phyloP scores from a whole-genome alignment of 208 protist genomes.

The Naegleria fowleri region DNA sequence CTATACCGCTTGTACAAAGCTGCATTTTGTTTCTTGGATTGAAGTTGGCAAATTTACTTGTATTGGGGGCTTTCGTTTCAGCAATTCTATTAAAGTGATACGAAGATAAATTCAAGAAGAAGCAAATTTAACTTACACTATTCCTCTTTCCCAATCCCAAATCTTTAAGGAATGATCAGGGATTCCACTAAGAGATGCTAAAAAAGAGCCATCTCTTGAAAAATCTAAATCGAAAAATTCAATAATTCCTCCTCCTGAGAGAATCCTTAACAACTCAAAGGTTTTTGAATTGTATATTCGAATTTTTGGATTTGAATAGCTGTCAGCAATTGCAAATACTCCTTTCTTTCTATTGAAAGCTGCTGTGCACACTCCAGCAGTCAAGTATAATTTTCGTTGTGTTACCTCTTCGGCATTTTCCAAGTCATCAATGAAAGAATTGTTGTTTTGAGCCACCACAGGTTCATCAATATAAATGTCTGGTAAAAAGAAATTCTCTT shows the following conservation, averaged over 20 bases:
- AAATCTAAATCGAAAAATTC: background rate
- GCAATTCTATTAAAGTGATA: too few relatives aligned
- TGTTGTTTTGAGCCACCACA: background rate
- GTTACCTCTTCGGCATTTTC: background rate
- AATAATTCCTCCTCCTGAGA: background rate
- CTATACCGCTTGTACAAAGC: background rate
- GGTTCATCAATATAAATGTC: background rate
- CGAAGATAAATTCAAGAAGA: too few relatives aligned
- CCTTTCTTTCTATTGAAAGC: background rate
- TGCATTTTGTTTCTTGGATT: slow-evolving; percentile 9
- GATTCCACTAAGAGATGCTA: background rate
- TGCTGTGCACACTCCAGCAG: background rate
- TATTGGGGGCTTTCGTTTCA: background rate
- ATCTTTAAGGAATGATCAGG: background rate
- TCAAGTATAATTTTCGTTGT: background rate
- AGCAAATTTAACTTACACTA: background rate
- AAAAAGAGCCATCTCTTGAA: background rate
- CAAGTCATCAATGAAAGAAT: background rate
- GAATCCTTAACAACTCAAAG: background rate
- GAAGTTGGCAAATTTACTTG: background rate
- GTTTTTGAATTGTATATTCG: background rate
- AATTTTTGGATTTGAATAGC: slow-evolving; percentile 5
- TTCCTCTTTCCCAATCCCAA: background rate
- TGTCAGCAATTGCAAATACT: slow-evolving; percentile 2
- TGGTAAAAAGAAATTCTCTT: background rate